Percentiles rank a stretch among this genome's conserved stretches.
phyloP scores from a whole-genome alignment of 306 rosid species.

The Castanea sativa region DNA sequence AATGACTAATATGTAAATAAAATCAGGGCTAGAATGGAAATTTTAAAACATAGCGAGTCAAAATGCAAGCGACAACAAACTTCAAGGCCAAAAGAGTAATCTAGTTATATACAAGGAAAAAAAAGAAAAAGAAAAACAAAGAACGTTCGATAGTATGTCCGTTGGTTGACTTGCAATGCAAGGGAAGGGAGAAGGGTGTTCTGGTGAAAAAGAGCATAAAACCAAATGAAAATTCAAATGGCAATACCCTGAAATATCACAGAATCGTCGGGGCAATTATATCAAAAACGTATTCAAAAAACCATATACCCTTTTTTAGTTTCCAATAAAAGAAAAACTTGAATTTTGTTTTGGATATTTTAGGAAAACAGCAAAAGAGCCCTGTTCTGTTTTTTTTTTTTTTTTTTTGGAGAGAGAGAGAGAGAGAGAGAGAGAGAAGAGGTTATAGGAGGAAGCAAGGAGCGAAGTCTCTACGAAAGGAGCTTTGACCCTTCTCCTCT shows the following conservation, averaged over 20 bases:
- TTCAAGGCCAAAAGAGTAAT: no score
- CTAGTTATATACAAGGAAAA: no score
- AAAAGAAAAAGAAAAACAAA: no score
- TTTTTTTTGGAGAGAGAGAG: neutral
- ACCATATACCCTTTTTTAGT: neutral
- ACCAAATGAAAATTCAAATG: neutral
- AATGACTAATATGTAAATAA: no score
- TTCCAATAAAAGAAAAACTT: neutral
- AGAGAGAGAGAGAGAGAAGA: neutral
- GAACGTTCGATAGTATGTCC: no score
- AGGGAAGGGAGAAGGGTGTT: no score
- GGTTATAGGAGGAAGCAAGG: neutral
- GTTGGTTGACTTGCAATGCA: no score
- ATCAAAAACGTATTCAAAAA: neutral
- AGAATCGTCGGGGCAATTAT: neutral
- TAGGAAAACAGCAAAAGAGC: slow-evolving; percentile 4
- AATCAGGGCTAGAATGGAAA: no score
- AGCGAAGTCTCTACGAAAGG: slow-evolving; percentile 27
- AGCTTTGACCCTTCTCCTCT: slow-evolving; percentile 5
- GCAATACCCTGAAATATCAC: neutral
- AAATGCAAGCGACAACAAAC: no score
- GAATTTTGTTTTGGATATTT: slow-evolving; percentile 15
- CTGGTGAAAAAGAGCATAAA: neutral
- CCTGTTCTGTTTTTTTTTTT: neutral
- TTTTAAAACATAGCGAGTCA: no score